Evolutionary conservation across 352 stramenopile genomes (phyloP), one percentile per base, ranked within the genome.

Genomic region (Globisporangium cederbergense): DNA sequence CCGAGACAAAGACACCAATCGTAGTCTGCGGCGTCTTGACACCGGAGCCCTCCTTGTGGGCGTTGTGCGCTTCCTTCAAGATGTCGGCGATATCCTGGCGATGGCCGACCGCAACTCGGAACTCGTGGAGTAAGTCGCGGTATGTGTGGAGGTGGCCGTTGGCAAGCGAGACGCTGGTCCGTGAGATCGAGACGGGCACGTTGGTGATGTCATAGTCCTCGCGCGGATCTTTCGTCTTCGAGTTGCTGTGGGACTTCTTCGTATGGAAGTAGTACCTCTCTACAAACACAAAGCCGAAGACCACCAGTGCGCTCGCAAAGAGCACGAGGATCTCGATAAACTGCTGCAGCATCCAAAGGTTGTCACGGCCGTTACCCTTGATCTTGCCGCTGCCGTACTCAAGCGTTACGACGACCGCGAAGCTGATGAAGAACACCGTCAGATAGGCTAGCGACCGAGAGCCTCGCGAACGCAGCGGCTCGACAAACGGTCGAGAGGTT

Each of bases 371-470:
- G 34, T 51, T 0, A 11, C 43, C 34, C 58, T 63, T 55, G 58
- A 63, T 63, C 43, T 63, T 63, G 30, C 57, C 57, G 28, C 57
- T 28, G 30, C 57, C 57, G 28, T 62, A 62, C 40, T 62, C 57
- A 10, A 62, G 57, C 30, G 28, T 30, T 18, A 54, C 57, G 28
- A 62, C 40, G 25, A 43, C 34, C 30, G 43, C 20, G 30, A 62
- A 62, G 42, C 40, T 54, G 42, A 62, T 11, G 40, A 43, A 62
- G 42, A 51, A 54, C 42, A 62, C 45, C 4, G 20, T 53, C n/a
- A 62, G 5, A 13, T 59, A 59, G 13, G 32, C 9, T 3, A 59
- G 13, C 28, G 53, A 42, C n/a, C 53, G 53, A 22, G 53, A 46
- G n/a, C 53, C 22, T 28, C 54, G 54, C 2, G 54, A 22, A 10